These are phyloP conservation scores for Aquilaria sinensis DNA, from an alignment of 345 rosid species.

Conservation along the genomic window DNA sequence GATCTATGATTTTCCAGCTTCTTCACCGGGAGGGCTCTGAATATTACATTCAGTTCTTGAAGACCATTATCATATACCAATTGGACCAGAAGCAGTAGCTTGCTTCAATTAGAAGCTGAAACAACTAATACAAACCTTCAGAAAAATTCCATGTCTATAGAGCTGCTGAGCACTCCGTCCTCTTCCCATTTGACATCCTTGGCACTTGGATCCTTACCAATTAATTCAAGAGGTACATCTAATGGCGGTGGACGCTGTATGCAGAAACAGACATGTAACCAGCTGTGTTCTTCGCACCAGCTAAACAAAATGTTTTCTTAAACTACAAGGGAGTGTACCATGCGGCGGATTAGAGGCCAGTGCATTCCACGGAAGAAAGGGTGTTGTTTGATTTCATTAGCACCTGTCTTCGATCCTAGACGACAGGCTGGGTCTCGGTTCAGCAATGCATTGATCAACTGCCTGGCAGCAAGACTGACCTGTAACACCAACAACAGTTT, in stretches of 20 bases:
- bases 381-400: slow-evolving; percentile 83
- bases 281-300: background rate
- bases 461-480: slow-evolving; percentile 85
- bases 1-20: no score
- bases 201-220: slow-evolving; percentile 47
- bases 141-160: slow-evolving; percentile 62
- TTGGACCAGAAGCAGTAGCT: no score
- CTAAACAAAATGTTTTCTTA: background rate
- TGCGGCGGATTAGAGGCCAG: slow-evolving; percentile 93
- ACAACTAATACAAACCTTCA: slow-evolving; percentile 23
- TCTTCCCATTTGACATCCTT: slow-evolving; percentile 77
- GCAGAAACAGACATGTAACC: background rate
- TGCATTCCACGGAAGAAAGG: slow-evolving; percentile 82
- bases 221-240: slow-evolving; percentile 51
- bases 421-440: slow-evolving; percentile 66
- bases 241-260: slow-evolving; percentile 75
- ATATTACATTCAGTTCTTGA: no score
- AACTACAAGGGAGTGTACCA: slow-evolving; percentile 34
- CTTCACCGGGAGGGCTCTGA: no score
- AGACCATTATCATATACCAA: no score
- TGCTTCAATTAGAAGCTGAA: no score
- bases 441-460: slow-evolving; percentile 64
- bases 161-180: slow-evolving; percentile 60
- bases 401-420: slow-evolving; percentile 76
- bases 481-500: slow-evolving; percentile 25